Conservation (phyloP, 2,329 filamentous ascomycete genomes). For the Grosmannia clavigera region DNA sequence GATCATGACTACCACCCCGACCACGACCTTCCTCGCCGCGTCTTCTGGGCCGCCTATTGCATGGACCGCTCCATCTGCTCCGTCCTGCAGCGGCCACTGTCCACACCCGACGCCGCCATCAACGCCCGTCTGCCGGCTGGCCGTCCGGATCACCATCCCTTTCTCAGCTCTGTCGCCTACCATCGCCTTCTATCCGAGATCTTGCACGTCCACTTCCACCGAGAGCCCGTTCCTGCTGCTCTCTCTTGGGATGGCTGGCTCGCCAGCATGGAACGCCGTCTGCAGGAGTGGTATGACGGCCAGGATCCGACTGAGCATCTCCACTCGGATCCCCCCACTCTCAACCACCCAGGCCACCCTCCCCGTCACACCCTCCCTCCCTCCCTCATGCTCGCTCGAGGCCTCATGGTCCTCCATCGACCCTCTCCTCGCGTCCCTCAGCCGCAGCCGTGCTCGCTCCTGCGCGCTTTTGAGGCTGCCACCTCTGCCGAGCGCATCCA, state of each 20-base stretch:
- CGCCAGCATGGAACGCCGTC: constrained; percentile 5
- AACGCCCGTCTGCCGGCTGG: constrained; percentile 1
- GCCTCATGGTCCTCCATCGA: constrained; percentile 8
- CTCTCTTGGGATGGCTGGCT: constrained; percentile 10
- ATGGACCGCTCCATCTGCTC: constrained; percentile 11
- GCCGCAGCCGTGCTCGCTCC: constrained; percentile 4
- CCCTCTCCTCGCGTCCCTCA: constrained; percentile 9
- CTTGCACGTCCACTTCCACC: constrained; percentile 10
- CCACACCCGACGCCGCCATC: constrained; percentile 8
- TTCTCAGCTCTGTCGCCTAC: constrained; percentile 6
- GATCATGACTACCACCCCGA: not conserved
- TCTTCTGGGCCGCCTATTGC: constrained; percentile 11
- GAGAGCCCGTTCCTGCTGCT: constrained; percentile 5
- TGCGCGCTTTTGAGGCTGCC: constrained; percentile 10
- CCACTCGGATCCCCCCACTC: not conserved
- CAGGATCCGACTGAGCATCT: not conserved
- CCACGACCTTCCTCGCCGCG: constrained; percentile 5
- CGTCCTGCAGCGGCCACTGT: constrained; percentile 8
- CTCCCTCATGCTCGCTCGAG: not conserved
- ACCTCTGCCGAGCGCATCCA: constrained; percentile 10
- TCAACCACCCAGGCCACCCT: not conserved
- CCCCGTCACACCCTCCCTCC: not conserved
- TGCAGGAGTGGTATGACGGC: constrained; percentile 3
- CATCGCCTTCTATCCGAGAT: constrained; percentile 9
- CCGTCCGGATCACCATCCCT: not conserved